A percentile compares a stretch with the other conserved stretches of the same genome.
Conservation (phyloP, 345 rosid genomes). For the Syzygium jambos region DNA sequence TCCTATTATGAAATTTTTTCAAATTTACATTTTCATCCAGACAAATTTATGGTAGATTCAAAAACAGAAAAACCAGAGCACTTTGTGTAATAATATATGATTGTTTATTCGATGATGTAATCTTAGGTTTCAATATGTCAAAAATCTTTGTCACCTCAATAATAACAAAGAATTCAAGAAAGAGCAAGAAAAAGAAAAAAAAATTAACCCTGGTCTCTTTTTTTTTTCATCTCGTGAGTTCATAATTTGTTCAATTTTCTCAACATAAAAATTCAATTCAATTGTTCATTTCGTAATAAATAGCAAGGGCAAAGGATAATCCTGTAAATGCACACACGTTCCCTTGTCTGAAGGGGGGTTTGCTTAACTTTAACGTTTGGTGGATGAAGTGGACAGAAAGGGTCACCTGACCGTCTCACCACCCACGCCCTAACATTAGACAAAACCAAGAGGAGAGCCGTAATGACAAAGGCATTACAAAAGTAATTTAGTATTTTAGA, state of each 20-base stretch:
- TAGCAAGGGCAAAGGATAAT: background rate
- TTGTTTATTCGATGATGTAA: background rate
- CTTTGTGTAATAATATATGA: background rate
- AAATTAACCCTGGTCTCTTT: background rate
- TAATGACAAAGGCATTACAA: background rate
- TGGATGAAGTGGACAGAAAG: background rate
- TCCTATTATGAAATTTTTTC: background rate
- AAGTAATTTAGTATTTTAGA: background rate
- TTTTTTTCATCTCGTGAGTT: background rate
- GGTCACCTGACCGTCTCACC: background rate
- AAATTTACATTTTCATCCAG: background rate
- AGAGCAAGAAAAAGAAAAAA: too few species aligned
- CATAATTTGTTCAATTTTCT: background rate
- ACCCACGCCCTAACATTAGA: background rate
- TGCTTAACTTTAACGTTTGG: background rate
- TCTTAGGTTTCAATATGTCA: background rate
- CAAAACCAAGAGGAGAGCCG: background rate
- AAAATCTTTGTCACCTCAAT: background rate
- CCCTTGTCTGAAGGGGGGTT: background rate
- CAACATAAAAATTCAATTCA: background rate
- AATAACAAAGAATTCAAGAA: background rate
- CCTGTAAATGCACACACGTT: background rate
- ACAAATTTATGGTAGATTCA: background rate
- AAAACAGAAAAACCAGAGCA: background rate
- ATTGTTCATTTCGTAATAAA: background rate